Evolutionary conservation across 176 grass and related monocot genomes (phyloP), one percentile per base, ranked within the genome.

Genomic region (Poa pratensis): DNA sequence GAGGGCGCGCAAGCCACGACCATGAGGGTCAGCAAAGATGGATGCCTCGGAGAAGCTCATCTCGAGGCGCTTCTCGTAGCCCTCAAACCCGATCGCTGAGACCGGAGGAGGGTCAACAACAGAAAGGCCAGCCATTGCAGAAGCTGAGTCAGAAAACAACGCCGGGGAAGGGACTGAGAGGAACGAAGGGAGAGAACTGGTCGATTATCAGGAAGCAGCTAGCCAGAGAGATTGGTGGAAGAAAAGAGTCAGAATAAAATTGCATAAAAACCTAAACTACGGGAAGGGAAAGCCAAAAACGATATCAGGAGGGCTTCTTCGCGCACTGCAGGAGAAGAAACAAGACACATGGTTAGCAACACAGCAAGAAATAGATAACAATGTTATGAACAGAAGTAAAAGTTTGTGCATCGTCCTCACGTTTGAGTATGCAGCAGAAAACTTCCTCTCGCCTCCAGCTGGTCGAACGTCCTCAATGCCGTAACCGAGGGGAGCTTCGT

Each of bases 361-460:
- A 51, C 1, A 62, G 45, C n/a, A 6, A 6, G 11, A 13, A 3
- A 9, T 1, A 50, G 30, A 40, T 26, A 35, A 5, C n/a, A 22
- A 34, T 20, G 12, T 9, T 15, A 5, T 0, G 0, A 75, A 76
- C 46, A 54, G 23, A 32, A 43, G 28, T 2, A 4, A 3, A 18
- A 14, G 4, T 1, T 2, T 23, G 19, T 69, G 9, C 48, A 54
- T 20, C 9, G 68, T 60, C 22, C 35, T 94, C 82, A 94, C 92
- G 92, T 94, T 94, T 51, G 92, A 94, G 87, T 94, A 94, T 73
- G 89, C 89, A 89, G 92, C 92, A 87, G 92, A 94, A 59, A 91
- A 94, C 71, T 94, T 94, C 92, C 87, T 91, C 24, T 78, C 87
- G 13, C 86, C 92, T 81, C 92, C 92, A 22, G 89, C 86, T 37